Evolutionary conservation across 1,284 basidiomycete genomes (phyloP).

Genomic region (Ganoderma sp.): DNA sequence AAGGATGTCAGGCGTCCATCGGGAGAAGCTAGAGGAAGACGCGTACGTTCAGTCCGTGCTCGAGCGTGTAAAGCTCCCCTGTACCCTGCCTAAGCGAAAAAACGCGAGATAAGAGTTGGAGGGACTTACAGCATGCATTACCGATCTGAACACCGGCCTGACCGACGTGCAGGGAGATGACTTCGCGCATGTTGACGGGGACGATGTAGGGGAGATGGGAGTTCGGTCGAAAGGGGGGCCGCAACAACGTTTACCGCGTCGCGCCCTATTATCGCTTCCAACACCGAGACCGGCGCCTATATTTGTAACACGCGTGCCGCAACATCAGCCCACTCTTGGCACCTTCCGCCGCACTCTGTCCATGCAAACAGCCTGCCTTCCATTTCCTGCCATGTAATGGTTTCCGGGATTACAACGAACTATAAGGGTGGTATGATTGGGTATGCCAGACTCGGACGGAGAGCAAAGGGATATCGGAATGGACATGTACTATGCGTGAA

Average conservation of each 20-base stretch:
- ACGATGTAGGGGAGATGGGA: constrained; percentile 30
- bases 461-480: constrained; percentile 42
- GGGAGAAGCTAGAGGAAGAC: constrained; percentile 4
- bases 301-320: background rate
- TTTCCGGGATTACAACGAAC: constrained; percentile 36
- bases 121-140: constrained; percentile 85
- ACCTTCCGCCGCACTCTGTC: background rate
- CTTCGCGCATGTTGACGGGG: constrained; percentile 74
- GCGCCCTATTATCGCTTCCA: constrained; percentile 18
- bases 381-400: constrained; percentile 13
- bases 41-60: constrained; percentile 92
- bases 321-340: background rate
- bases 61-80: constrained; percentile 98
- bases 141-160: constrained; percentile 97
- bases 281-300: background rate
- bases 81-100: constrained; percentile 24
- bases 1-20: constrained; percentile 3
- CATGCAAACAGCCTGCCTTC: background rate
- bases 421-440: constrained; percentile 43
- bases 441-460: constrained; percentile 35
- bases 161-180: constrained; percentile 92
- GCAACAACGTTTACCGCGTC: constrained; percentile 24
- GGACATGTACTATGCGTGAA: constrained; percentile 30
- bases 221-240: constrained; percentile 24
- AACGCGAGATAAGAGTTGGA: constrained; percentile 12